These are phyloP conservation scores for Dactylellina drechsleri DNA, from an alignment of 2,329 filamentous ascomycete genomes.

Conservation along the genomic window DNA sequence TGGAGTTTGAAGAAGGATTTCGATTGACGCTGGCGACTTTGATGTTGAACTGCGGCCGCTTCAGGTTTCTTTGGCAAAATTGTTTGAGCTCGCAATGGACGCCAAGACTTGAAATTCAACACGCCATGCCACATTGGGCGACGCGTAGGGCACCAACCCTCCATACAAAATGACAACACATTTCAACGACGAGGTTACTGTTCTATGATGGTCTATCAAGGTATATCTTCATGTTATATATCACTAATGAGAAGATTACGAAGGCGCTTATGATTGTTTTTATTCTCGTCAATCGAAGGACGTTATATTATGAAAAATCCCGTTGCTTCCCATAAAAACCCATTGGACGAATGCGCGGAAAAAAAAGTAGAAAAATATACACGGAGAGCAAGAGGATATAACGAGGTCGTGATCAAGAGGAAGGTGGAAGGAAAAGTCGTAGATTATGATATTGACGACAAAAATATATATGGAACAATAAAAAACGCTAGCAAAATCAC, in stretches of 20 bases:
- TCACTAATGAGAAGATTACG: slow-evolving; percentile 10
- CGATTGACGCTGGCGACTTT: slow-evolving; percentile 18
- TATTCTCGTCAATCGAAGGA: slow-evolving; percentile 46
- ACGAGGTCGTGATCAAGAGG: slow-evolving; percentile 27
- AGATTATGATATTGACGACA: slow-evolving; percentile 47
- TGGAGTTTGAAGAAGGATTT: slow-evolving; percentile 20
- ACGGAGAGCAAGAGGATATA: slow-evolving; percentile 48
- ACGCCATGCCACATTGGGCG: slow-evolving; percentile 29
- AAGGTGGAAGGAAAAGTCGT: slow-evolving; percentile 31
- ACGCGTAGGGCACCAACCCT: slow-evolving; percentile 42
- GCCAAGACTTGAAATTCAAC: slow-evolving; percentile 45
- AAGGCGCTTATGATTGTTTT: background rate
- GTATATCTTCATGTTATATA: background rate
- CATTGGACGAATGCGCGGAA: slow-evolving; percentile 46
- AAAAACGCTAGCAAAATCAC: slow-evolving; percentile 47
- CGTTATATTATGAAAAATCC: slow-evolving; percentile 54
- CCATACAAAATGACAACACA: slow-evolving; percentile 28
- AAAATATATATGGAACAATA: slow-evolving; percentile 2
- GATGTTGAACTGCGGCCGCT: slow-evolving; percentile 12
- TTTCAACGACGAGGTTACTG: slow-evolving; percentile 6
- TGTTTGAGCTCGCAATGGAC: slow-evolving; percentile 43
- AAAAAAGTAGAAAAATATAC: slow-evolving; percentile 48
- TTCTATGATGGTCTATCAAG: slow-evolving; percentile 8
- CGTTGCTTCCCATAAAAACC: slow-evolving; percentile 54
- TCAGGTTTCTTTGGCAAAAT: slow-evolving; percentile 36